Evolutionary conservation across 2,329 filamentous ascomycete species (phyloP).

Genomic region (Pseudogymnoascus sp.): DNA sequence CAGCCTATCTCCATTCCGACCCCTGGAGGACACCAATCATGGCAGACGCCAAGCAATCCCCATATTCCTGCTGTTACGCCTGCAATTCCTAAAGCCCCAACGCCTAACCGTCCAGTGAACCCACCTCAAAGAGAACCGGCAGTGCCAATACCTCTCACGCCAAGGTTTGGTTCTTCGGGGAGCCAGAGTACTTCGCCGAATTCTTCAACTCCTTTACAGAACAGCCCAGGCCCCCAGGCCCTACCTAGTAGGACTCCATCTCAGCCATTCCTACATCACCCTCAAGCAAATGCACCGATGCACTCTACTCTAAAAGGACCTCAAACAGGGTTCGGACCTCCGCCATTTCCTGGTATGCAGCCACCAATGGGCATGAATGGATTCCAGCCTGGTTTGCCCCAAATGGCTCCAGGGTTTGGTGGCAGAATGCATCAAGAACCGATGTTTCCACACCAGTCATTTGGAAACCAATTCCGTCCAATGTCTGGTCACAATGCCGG

Average conservation of each 20-base stretch:
- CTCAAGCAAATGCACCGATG: slow-evolving; percentile 58
- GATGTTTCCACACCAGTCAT: slow-evolving; percentile 45
- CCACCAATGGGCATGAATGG: slow-evolving; percentile 47
- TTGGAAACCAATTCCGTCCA: slow-evolving; percentile 46
- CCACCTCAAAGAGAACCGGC: slow-evolving; percentile 63
- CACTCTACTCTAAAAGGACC: slow-evolving; percentile 48
- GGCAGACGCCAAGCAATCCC: slow-evolving; percentile 57
- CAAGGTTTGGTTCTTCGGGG: slow-evolving; percentile 48
- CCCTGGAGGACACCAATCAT: slow-evolving; percentile 49
- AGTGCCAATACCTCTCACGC: slow-evolving; percentile 60
- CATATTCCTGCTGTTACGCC: slow-evolving; percentile 74
- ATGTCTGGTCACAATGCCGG: slow-evolving; percentile 43
- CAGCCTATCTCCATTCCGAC: slow-evolving; percentile 37
- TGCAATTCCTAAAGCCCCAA: slow-evolving; percentile 71
- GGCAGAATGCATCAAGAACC: slow-evolving; percentile 37
- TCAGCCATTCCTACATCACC: slow-evolving; percentile 44
- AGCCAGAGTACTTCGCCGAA: slow-evolving; percentile 54
- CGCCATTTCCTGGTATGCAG: slow-evolving; percentile 39
- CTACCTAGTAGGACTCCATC: slow-evolving; percentile 49
- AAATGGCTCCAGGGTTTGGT: slow-evolving; percentile 36
- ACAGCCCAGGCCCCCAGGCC: slow-evolving; percentile 55
- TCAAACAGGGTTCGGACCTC: slow-evolving; percentile 39
- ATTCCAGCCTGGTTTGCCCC: slow-evolving; percentile 38
- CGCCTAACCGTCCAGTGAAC: slow-evolving; percentile 68
- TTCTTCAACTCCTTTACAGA: slow-evolving; percentile 54